Evolutionary conservation across 2,329 filamentous ascomycete genomes (phyloP).

Genomic region (Annulohypoxylon truncatum): DNA sequence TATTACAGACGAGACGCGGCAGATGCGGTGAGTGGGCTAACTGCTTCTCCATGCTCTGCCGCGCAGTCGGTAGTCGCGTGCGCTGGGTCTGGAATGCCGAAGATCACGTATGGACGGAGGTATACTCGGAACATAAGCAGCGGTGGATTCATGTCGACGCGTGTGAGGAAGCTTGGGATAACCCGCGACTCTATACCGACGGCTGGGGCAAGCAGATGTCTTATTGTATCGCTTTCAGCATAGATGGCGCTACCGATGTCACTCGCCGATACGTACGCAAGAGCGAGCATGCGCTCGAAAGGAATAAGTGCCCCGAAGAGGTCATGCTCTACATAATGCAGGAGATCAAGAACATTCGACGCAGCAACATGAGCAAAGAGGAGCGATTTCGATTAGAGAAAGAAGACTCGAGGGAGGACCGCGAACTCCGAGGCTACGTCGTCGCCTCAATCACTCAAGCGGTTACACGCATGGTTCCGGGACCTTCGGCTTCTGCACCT

Average conservation of each 20-base stretch:
- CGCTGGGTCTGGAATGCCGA: constrained; percentile 99
- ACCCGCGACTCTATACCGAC: constrained; percentile 89
- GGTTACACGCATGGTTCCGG: constrained; percentile 74
- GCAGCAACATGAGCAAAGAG: constrained; percentile 86
- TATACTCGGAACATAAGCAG: constrained; percentile 93
- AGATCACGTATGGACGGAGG: constrained; percentile 97
- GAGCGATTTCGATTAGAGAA: constrained; percentile 84
- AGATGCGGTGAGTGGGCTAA: constrained; percentile 97
- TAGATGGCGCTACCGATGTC: constrained; percentile 79
- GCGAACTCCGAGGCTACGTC: constrained; percentile 79
- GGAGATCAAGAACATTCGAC: constrained; percentile 87
- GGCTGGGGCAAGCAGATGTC: constrained; percentile 97
- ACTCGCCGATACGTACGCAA: constrained; percentile 78
- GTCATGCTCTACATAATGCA: constrained; percentile 91
- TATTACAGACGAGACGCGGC: constrained; percentile 87
- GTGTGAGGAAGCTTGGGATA: constrained; percentile 96
- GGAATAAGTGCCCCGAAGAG: constrained; percentile 85
- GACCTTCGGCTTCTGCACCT: constrained; percentile 50
- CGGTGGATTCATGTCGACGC: constrained; percentile 97
- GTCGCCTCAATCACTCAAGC: constrained; percentile 79
- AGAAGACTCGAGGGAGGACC: constrained; percentile 80
- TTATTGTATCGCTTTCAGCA: constrained; percentile 96
- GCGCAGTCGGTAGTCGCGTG: constrained; percentile 88
- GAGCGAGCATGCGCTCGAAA: constrained; percentile 75
- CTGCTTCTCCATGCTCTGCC: constrained; percentile 98